Percentiles rank a stretch among this genome's conserved stretches.
phyloP scores from a whole-genome alignment of 2,329 filamentous ascomycete species.

The Monosporascus cannonballus region DNA sequence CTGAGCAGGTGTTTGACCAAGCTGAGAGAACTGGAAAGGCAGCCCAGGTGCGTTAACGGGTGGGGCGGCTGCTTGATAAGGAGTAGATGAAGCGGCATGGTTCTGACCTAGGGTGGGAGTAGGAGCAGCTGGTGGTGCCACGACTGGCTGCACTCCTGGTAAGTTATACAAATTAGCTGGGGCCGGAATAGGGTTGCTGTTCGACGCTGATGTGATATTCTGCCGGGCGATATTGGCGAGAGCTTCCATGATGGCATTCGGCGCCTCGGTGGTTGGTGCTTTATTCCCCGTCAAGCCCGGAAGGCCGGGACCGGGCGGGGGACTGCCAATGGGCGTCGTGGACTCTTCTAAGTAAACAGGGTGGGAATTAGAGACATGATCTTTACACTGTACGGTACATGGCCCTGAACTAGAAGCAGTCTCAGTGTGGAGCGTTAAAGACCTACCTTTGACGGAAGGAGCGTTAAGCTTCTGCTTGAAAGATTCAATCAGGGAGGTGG shows the following conservation, averaged over 20 bases:
- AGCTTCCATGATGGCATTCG: constrained; percentile 66
- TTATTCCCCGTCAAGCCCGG: constrained; percentile 24
- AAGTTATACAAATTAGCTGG: constrained; percentile 20
- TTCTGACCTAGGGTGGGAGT: constrained; percentile 22
- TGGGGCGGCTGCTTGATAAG: constrained; percentile 41
- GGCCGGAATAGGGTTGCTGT: constrained; percentile 35
- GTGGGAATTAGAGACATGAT: constrained; percentile 32
- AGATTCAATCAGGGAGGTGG: constrained; percentile 65
- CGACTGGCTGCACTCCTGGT: constrained; percentile 17
- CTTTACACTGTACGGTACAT: constrained; percentile 4
- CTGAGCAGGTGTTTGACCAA: constrained; percentile 30
- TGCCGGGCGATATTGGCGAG: constrained; percentile 77
- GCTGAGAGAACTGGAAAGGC: constrained; percentile 41
- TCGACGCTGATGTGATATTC: constrained; percentile 48
- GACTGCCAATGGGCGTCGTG: constrained; percentile 65
- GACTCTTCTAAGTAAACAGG: constrained; percentile 50
- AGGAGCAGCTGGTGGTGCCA: constrained; percentile 26
- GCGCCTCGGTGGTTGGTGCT: constrained; percentile 34
- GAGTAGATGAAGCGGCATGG: constrained; percentile 13
- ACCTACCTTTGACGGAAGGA: constrained; percentile 59
- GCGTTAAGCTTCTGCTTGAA: constrained; percentile 77
- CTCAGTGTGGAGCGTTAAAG: constrained; percentile 6
- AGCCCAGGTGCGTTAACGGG: constrained; percentile 52
- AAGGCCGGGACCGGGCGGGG: constrained; percentile 40
- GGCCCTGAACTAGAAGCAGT: not conserved